Evolutionary conservation across 1,284 basidiomycete species (phyloP).

Genomic region (Rhodotorula mucilaginosa): DNA sequence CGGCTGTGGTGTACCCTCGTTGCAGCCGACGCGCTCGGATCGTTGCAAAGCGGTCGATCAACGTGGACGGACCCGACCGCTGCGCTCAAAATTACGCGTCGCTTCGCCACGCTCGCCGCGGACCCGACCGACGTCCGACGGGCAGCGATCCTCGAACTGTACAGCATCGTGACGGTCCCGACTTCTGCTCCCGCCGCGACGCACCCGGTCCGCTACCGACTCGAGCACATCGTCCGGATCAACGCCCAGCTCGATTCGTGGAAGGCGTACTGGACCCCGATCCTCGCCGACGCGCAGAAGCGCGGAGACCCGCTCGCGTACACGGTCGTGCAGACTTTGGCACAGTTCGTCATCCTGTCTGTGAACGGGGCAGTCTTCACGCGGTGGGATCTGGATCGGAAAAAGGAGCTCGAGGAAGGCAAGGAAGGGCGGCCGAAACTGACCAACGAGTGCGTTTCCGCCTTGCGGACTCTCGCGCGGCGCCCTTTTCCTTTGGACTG

Average conservation of each 20-base stretch:
- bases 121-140: slow-evolving; percentile 34
- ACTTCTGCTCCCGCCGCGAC: slow-evolving; percentile 7
- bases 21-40: slow-evolving; percentile 28
- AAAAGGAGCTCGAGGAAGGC: slow-evolving; percentile 26
- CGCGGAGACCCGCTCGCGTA: slow-evolving; percentile 35
- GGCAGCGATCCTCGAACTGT: slow-evolving; percentile 30
- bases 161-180: slow-evolving; percentile 30
- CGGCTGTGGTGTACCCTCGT: slow-evolving; percentile 24
- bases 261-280: slow-evolving; percentile 30
- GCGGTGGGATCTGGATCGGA: slow-evolving; percentile 29
- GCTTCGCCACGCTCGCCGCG: slow-evolving; percentile 17
- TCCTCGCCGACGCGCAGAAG: slow-evolving; percentile 25
- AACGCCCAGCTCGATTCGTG: slow-evolving; percentile 33
- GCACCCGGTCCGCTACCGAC: slow-evolving; percentile 28
- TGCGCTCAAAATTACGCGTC: slow-evolving; percentile 20
- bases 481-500: background rate
- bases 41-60: slow-evolving; percentile 30
- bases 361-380: slow-evolving; percentile 33
- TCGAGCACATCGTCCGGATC: slow-evolving; percentile 30
- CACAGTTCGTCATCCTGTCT: slow-evolving; percentile 29
- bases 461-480: too few species aligned
- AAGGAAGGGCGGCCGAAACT: slow-evolving; percentile 30
- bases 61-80: slow-evolving; percentile 26
- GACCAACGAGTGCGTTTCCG: slow-evolving; percentile 21
- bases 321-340: slow-evolving; percentile 22